Percentiles rank a stretch among this genome's conserved stretches.
Conservation (phyloP, 2,329 filamentous ascomycete genomes). For the Aspergillaceae sp. region DNA sequence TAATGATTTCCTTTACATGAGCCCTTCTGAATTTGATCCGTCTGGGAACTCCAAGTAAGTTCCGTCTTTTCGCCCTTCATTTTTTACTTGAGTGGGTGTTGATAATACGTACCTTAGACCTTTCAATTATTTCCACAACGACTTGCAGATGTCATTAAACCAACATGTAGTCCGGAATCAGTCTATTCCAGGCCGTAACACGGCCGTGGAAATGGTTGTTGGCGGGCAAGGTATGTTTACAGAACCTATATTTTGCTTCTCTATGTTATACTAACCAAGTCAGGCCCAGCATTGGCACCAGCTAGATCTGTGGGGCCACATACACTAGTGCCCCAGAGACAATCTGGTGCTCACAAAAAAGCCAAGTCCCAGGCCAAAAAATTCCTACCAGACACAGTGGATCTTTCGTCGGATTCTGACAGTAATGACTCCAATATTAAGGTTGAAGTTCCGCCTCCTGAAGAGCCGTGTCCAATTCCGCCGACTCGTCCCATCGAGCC, state of each 20-base stretch:
- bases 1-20: conserved; percentile 22
- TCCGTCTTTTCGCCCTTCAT: background rate
- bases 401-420: conserved; percentile 35
- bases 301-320: conserved; percentile 7
- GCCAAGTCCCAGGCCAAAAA: conserved; percentile 13
- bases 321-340: conserved; percentile 10
- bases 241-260: background rate
- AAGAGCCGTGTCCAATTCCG: conserved; percentile 49
- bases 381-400: conserved; percentile 6
- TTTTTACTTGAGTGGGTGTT: background rate
- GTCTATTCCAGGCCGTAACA: background rate
- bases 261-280: background rate
- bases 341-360: conserved; percentile 15
- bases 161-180: background rate
- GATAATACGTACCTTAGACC: background rate
- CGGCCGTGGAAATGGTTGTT: background rate
- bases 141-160: conserved; percentile 1
- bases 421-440: conserved; percentile 46
- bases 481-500: conserved; percentile 44
- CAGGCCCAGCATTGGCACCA: conserved; percentile 1
- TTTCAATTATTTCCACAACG: conserved; percentile 2
- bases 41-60: conserved; percentile 21
- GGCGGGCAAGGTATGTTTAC: background rate
- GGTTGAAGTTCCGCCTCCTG: conserved; percentile 35
- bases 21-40: conserved; percentile 18